Evolutionary conservation across 768 basidiomycete genomes (phyloP), one percentile per base, ranked within the genome.

Genomic region (Holtermanniella nyarrowii): DNA sequence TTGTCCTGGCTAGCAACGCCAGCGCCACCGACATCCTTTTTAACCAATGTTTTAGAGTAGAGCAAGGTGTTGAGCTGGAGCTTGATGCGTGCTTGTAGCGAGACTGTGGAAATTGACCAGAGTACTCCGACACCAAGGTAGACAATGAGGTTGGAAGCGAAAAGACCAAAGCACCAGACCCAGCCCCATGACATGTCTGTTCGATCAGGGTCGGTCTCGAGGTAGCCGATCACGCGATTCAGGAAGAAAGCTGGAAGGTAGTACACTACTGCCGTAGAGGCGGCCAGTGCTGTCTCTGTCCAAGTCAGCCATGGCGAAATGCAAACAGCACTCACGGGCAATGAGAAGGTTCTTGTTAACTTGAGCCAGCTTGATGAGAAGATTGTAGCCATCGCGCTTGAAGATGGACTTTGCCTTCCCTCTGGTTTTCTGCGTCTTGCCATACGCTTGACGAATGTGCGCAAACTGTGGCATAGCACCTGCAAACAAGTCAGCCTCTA

Each of bases 61-160:
- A 91, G 75, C 49, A 82, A 77, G n/a, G 85, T 82, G 72, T 88
- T 88, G 44, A 91, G 75, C 62, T 89, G 85, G 26, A 83, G 76
- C 44, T 79, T 79, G 24, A 89, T 68, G 25, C 82, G 77, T 46
- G 81, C 80, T 73, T 87, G 83, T 24, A 89, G 69, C 3, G 75
- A 77, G 1, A 83, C 85, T 0, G 80, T 83, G 26, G 57, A 57
- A 42, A 71, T 61, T 4, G 57, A 66, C 67, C 63, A 68, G 21
- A 63, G 49, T 31, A 70, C 47, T 27, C 67, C 68, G 11, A 61
- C 55, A 16, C 57, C 77, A 18, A 76, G 74, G 48, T 66, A 79
- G 63, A 67, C 59, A 44, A 61, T 39, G 0, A 66, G 65, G 41
- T 68, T 64, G 22, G 61, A 58, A 18, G 57, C 53, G 58, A 71